phyloP scores from a whole-genome alignment of 2,329 filamentous ascomycete species.

The Parascedosporium putredinis region DNA sequence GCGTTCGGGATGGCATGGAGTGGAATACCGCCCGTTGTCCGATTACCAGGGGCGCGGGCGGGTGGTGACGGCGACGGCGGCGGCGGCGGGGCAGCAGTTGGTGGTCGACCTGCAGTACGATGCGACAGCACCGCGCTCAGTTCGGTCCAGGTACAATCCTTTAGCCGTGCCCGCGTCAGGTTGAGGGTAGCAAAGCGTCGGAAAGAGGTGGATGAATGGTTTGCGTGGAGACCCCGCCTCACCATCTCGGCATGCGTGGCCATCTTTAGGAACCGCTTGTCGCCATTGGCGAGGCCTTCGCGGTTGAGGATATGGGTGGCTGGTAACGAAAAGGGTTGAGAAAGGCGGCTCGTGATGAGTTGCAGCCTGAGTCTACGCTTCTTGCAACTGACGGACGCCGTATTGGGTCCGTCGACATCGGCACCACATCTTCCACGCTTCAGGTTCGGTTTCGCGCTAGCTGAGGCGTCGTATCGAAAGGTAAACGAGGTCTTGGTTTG shows the following conservation, averaged over 20 bases:
- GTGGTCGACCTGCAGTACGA: background rate
- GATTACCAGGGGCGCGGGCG: background rate
- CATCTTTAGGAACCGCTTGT: slow-evolving; percentile 38
- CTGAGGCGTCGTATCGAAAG: background rate
- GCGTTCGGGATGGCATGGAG: background rate
- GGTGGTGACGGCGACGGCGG: background rate
- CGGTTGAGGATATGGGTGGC: slow-evolving; percentile 60
- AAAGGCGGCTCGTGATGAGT: slow-evolving; percentile 61
- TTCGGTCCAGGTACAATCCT: slow-evolving; percentile 4
- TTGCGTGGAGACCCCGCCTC: slow-evolving; percentile 11
- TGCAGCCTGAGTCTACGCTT: slow-evolving; percentile 54
- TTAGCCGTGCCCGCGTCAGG: slow-evolving; percentile 25
- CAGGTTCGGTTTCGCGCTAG: slow-evolving; percentile 8
- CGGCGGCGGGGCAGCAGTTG: background rate
- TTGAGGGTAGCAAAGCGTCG: slow-evolving; percentile 59
- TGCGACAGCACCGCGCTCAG: background rate
- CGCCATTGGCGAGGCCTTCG: slow-evolving; percentile 32
- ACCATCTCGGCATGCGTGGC: slow-evolving; percentile 29
- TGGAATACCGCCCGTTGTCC: background rate
- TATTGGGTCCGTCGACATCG: slow-evolving; percentile 50
- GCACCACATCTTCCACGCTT: slow-evolving; percentile 43
- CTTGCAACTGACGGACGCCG: slow-evolving; percentile 43
- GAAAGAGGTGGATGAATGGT: slow-evolving; percentile 40
- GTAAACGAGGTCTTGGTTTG: background rate
- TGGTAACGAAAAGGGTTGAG: slow-evolving; percentile 57